Evolutionary conservation across 805 yeast genomes (phyloP).

Genomic region (Candida khao-thaluensis): DNA sequence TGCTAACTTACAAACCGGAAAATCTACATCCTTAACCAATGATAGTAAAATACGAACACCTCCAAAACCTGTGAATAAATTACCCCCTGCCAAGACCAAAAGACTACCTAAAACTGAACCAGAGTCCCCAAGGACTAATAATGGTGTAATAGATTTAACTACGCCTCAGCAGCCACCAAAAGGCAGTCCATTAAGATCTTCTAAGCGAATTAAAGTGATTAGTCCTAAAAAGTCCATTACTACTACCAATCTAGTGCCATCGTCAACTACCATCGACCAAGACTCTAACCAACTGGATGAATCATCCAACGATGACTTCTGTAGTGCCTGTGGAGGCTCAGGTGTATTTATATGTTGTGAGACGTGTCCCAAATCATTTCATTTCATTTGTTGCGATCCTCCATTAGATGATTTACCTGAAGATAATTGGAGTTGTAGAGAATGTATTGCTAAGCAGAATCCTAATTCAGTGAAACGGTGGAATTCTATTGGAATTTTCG

Average conservation of each 20-base stretch:
- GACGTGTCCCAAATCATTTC: constrained; percentile 88
- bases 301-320: constrained; percentile 74
- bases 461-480: constrained; percentile 21
- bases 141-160: neutral
- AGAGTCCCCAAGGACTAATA: constrained; percentile 8
- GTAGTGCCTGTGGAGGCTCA: constrained; percentile 85
- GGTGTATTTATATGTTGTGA: constrained; percentile 95
- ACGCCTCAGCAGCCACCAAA: neutral
- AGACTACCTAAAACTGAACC: constrained; percentile 1
- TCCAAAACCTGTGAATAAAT: constrained; percentile 10
- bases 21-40: constrained; percentile 13
- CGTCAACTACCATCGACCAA: constrained; percentile 10
- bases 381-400: constrained; percentile 87
- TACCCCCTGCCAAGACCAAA: neutral
- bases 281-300: constrained; percentile 12
- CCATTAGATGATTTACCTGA: constrained; percentile 86
- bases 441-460: constrained; percentile 54
- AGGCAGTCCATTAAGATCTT: constrained; percentile 16
- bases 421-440: constrained; percentile 86
- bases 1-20: constrained; percentile 16
- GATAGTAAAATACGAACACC: constrained; percentile 22
- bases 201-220: constrained; percentile 30
- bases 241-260: constrained; percentile 24
- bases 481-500: constrained; percentile 47
- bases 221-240: constrained; percentile 29